Conservation (phyloP, 1,139 yeast genomes). For the Candida anutae region DNA sequence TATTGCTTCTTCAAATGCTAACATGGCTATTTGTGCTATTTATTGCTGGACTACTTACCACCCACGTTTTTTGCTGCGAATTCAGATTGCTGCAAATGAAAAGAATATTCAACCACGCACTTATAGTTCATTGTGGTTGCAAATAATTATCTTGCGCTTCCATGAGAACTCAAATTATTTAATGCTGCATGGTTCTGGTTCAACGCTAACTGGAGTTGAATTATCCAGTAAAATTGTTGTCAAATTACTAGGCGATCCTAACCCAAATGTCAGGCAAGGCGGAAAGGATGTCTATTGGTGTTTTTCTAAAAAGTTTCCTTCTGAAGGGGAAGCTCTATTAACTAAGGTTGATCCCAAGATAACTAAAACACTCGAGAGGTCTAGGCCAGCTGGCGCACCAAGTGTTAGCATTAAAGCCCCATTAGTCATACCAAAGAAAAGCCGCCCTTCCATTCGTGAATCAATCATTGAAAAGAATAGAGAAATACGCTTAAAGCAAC, state of each 20-base stretch:
- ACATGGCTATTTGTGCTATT: conserved; percentile 56
- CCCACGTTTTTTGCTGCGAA: conserved; percentile 43
- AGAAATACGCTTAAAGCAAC: conserved; percentile 20
- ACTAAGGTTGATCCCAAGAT: conserved; percentile 33
- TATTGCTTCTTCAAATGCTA: conserved; percentile 71
- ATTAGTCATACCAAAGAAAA: conserved; percentile 6
- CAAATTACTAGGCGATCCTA: conserved; percentile 70
- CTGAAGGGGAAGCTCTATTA: conserved; percentile 46
- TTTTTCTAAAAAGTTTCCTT: conserved; percentile 40
- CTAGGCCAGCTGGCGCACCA: conserved; percentile 31
- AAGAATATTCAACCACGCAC: conserved; percentile 65
- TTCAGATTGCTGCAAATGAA: conserved; percentile 52
- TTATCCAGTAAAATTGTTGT: conserved; percentile 44
- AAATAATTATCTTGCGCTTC: conserved; percentile 46
- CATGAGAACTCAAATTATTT: conserved; percentile 19
- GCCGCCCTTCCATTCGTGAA: conserved; percentile 26
- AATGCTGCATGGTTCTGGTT: conserved; percentile 26
- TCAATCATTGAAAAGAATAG: conserved; percentile 26
- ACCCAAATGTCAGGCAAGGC: conserved; percentile 69
- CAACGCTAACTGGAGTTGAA: conserved; percentile 34
- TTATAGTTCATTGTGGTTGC: conserved; percentile 65
- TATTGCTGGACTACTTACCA: conserved; percentile 49
- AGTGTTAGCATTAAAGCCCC: conserved; percentile 4
- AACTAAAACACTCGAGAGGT: conserved; percentile 34
- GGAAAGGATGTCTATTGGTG: conserved; percentile 76